Evolutionary conservation across 192 early-diverging fungal species (phyloP), one percentile per base, ranked within the genome.

Genomic region (Entophlyctis helioformis): DNA sequence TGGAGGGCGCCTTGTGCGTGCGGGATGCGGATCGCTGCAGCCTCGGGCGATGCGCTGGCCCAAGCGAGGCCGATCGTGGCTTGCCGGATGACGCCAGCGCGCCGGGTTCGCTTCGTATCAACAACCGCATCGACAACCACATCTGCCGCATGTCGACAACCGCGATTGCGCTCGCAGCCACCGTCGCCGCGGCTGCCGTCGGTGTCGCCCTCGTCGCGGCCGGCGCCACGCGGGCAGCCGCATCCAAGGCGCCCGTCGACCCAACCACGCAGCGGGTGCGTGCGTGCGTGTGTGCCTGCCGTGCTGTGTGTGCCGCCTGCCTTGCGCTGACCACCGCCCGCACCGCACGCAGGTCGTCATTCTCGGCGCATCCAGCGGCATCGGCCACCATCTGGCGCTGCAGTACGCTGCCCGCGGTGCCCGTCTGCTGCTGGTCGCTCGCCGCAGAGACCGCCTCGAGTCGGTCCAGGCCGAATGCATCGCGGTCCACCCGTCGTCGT

Each of bases 341-440:
- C n/a, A 43, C 28, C 44, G 9, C 16, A 4, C 6, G 25, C 38
- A 56, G 29, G 83, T 85, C 2, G 73, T 85, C 1, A 76, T 87
- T 41, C 67, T 90, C 19, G 87, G 87, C 0, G 83, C 81, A 18
- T 84, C 81, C 13, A 78, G 77, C 32, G 87, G 87, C 1, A 87
- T 90, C 27, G 87, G 87, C 1, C 57, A 60, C 21, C 60, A 72
- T 20, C 44, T 80, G 19, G 85, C 87, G 5, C 62, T 79, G 2
- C 62, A 71, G 24, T 87, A 85, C 50, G 82, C 87, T 0, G 39
- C 40, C 16, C 66, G 73, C 9, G 75, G 81, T 0, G 77, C 79
- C 16, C 44, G 71, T 13, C 48, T 85, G 3, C 48, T 90, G 2
- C 47, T 87, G 4, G 71, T 82, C 9, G 82, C 83, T 1, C 56